Evolutionary conservation across 192 early-diverging fungal genomes (phyloP).

Genomic region (Cetraspora pellucida): DNA sequence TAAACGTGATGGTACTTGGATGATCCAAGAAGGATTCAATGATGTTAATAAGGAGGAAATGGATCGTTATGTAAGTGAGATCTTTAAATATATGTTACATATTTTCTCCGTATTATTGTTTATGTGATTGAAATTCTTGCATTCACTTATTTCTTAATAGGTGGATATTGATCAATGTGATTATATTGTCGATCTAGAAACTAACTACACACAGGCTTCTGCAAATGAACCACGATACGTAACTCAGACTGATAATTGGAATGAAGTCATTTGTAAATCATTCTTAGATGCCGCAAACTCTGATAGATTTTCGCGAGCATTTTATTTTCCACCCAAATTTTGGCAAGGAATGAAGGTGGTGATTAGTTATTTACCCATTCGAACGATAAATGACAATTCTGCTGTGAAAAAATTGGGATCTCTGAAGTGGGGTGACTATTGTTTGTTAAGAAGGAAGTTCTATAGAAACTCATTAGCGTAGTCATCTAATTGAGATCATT

Average conservation of each 20-base stretch:
- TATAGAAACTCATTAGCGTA: background rate
- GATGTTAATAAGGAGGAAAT: conserved; percentile 66
- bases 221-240: conserved; percentile 52
- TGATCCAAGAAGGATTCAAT: conserved; percentile 61
- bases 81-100: background rate
- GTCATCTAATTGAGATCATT: no score
- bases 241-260: conserved; percentile 53
- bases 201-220: conserved; percentile 30
- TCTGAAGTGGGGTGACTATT: conserved; percentile 60
- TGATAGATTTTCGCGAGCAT: conserved; percentile 45
- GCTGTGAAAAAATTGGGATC: conserved; percentile 29
- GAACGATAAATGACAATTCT: background rate
- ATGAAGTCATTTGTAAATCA: conserved; percentile 51
- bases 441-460: conserved; percentile 45
- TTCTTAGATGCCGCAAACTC: conserved; percentile 61
- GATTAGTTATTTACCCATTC: background rate
- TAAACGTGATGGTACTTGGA: conserved; percentile 37
- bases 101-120: conserved; percentile 14
- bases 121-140: background rate
- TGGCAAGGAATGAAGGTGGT: background rate
- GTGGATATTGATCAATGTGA: conserved; percentile 54
- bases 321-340: conserved; percentile 46
- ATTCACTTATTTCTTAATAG: conserved; percentile 38
- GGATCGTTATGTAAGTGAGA: conserved; percentile 59
- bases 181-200: conserved; percentile 66